Conservation (phyloP, 1,139 yeast genomes). For the Lodderomyces parapsilosis region DNA sequence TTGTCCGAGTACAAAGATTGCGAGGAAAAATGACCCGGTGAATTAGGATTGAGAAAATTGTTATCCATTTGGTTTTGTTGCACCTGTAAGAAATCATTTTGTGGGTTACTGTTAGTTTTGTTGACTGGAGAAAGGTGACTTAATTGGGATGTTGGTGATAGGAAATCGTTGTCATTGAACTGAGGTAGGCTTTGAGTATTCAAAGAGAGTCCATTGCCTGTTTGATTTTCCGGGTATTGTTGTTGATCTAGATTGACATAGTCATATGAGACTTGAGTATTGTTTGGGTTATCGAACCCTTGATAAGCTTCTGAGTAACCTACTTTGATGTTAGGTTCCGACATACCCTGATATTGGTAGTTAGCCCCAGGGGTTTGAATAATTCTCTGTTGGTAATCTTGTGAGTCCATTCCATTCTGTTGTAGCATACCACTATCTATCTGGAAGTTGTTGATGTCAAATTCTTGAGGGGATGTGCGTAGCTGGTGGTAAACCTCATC, state of each 20-base stretch:
- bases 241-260: constrained; percentile 4
- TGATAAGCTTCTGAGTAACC: background rate
- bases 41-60: constrained; percentile 16
- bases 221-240: constrained; percentile 7
- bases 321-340: background rate
- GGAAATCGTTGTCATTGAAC: constrained; percentile 11
- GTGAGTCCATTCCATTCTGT: background rate
- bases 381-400: background rate
- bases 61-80: constrained; percentile 2
- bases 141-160: constrained; percentile 15
- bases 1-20: constrained; percentile 37
- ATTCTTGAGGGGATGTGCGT: background rate
- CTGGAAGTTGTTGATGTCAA: background rate
- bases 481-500: background rate
- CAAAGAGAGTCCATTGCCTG: constrained; percentile 8
- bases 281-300: constrained; percentile 1
- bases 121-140: constrained; percentile 8
- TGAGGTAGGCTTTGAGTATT: constrained; percentile 8
- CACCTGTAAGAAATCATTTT: constrained; percentile 10
- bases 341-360: background rate
- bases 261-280: constrained; percentile 3
- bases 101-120: background rate
- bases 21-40: constrained; percentile 21
- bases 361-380: background rate
- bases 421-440: background rate